phyloP scores from a whole-genome alignment of 2,329 filamentous ascomycete genomes.

The Sporothrix curviconia region DNA sequence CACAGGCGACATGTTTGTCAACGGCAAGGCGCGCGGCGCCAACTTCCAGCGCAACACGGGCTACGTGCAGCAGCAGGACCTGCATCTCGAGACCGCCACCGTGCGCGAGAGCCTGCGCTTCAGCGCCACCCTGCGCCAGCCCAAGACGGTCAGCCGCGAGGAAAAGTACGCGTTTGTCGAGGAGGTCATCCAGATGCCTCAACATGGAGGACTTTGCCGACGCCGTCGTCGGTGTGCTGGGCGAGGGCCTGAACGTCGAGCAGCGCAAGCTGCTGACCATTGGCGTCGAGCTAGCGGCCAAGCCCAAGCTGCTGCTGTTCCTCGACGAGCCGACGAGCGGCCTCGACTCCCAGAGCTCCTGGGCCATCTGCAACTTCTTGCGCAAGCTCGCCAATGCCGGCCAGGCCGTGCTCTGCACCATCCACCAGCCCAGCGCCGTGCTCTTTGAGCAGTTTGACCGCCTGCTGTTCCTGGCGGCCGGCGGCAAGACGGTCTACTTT shows the following conservation, averaged over 20 bases:
- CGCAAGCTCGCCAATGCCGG: conserved; percentile 46
- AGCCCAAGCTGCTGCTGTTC: conserved; percentile 60
- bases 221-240: conserved; percentile 82
- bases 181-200: conserved; percentile 80
- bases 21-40: conserved; percentile 60
- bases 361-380: conserved; percentile 56
- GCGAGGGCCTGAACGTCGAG: conserved; percentile 69
- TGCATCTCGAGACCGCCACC: conserved; percentile 76
- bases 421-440: conserved; percentile 20
- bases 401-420: conserved; percentile 26
- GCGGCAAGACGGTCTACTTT: conserved; percentile 19
- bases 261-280: conserved; percentile 73
- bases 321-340: conserved; percentile 56
- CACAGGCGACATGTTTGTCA: conserved; percentile 69
- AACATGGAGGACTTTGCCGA: conserved; percentile 89
- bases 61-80: conserved; percentile 88
- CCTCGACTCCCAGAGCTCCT: conserved; percentile 57
- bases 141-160: conserved; percentile 59
- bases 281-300: conserved; percentile 90
- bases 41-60: conserved; percentile 90
- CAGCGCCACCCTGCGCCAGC: conserved; percentile 78
- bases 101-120: conserved; percentile 85
- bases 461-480: conserved; percentile 14
- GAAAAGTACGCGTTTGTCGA: conserved; percentile 87
- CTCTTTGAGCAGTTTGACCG: conserved; percentile 20